Conservation (phyloP, 345 rosid genomes). For the Toxicodendron radicans region DNA sequence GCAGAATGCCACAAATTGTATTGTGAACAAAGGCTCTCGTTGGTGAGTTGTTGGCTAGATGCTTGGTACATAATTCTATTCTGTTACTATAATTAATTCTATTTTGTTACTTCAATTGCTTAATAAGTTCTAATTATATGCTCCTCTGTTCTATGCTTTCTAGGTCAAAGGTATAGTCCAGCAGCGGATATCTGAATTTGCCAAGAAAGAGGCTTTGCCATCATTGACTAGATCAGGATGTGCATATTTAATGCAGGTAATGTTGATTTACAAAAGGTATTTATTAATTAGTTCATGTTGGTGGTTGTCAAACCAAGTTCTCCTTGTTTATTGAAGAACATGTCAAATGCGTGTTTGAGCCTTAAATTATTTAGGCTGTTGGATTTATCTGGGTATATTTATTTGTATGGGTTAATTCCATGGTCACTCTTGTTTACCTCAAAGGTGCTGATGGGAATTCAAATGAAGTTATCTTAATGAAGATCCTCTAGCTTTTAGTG, state of each 20-base stretch:
- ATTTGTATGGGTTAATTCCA: neutral
- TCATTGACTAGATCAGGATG: constrained; percentile 97
- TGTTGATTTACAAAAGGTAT: neutral
- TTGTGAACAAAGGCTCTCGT: constrained; percentile 90
- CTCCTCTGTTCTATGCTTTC: constrained; percentile 15
- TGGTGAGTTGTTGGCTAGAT: constrained; percentile 50
- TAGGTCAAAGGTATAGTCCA: constrained; percentile 90
- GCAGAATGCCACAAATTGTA: constrained; percentile 90
- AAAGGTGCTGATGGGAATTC: neutral
- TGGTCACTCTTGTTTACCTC: neutral
- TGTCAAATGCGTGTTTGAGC: constrained; percentile 5
- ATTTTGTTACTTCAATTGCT: neutral
- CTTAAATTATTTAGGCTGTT: neutral
- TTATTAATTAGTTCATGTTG: neutral
- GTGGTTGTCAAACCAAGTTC: neutral
- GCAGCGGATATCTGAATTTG: constrained; percentile 79
- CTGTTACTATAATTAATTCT: neutral
- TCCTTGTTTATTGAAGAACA: constrained; percentile 14
- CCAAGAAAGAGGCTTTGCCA: constrained; percentile 90
- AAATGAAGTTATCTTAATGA: neutral
- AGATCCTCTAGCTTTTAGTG: neutral
- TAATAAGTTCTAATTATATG: constrained; percentile 9
- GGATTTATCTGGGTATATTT: constrained; percentile 9
- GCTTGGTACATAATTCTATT: constrained; percentile 8
- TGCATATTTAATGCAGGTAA: constrained; percentile 94